Evolutionary conservation across 2,329 filamentous ascomycete species (phyloP), one percentile per base, ranked within the genome.

Genomic region (Moelleriella libera): DNA sequence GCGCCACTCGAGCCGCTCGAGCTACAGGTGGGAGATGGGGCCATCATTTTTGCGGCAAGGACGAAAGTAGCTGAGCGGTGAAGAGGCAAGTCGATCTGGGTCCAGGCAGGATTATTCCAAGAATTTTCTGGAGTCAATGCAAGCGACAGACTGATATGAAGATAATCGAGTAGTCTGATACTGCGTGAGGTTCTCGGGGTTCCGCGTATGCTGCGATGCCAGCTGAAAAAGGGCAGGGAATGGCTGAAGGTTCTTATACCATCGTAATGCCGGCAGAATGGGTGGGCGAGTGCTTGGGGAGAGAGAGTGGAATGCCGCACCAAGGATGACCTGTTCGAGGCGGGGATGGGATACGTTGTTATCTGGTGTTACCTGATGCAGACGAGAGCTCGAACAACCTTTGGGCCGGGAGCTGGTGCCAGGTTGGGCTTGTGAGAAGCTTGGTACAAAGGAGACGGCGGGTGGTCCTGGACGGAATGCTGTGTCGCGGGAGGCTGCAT

Each of bases 21-120:
- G 51, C 50, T 56, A 44, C 56, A 52, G 12, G 54, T 58, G 49
- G 59, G 60, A 51, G 51, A 51, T 47, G 53, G 48, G 46, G 51
- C 50, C 56, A 58, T 58, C 46, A 41, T 56, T 6, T 21, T 31
- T 41, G 28, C 40, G 46, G 14, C 14, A 7, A 37, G 12, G 8
- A 4, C 12, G 34, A 9, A 37, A 8, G 34, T 37, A 12, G 12
- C 8, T 37, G 34, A 12, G 12, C 12, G 12, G 34, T 8, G 34
- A 37, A 37, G 34, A 12, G 34, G 8, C 12, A 37, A 37, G 12
- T 37, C 14, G 40, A 21, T 21, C 21, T 21, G 21, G 21, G 21
- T 21, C 21, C 21, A 21, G 21, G 21, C 21, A 21, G 3, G 21
- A 21, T 21, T 21, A 21, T 21, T 21, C 21, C 21, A 21, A 21